Conservation (phyloP, 2,329 filamentous ascomycete genomes). For the Graphium sp. region DNA sequence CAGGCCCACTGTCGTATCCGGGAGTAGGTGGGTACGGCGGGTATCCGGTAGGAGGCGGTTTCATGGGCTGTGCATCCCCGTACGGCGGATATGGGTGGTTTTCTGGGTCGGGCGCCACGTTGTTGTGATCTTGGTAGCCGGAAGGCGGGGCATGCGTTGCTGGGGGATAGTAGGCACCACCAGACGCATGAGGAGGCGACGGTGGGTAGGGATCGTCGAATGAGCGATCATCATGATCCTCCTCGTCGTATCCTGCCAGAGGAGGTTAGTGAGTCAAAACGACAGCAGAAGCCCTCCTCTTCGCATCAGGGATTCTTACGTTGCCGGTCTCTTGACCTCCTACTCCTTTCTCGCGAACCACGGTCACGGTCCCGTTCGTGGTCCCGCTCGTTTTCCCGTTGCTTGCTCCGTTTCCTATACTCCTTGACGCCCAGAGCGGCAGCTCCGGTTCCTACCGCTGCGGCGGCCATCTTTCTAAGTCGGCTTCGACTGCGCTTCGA, state of each 20-base stretch:
- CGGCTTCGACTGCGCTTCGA: conserved; percentile 36
- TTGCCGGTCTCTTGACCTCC: conserved; percentile 16
- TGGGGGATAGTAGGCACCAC: conserved; percentile 16
- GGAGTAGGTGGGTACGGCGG: conserved; percentile 11
- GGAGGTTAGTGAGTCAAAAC: not conserved
- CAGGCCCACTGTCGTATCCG: conserved; percentile 10
- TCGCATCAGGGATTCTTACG: conserved; percentile 10
- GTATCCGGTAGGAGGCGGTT: conserved; percentile 13
- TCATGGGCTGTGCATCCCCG: conserved; percentile 5
- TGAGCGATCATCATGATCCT: conserved; percentile 15
- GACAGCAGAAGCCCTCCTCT: not conserved
- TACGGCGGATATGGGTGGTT: conserved; percentile 19
- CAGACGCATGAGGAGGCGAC: conserved; percentile 32
- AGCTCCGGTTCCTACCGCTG: conserved; percentile 36
- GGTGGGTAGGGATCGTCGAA: conserved; percentile 19
- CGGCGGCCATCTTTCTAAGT: conserved; percentile 36
- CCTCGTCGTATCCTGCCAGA: conserved; percentile 17
- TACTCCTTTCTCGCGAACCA: conserved; percentile 12
- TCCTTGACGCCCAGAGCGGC: conserved; percentile 48
- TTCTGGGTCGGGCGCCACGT: conserved; percentile 19
- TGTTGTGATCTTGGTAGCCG: conserved; percentile 14
- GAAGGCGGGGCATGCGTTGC: conserved; percentile 10
- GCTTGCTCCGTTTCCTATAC: conserved; percentile 19
- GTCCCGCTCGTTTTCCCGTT: conserved; percentile 4
- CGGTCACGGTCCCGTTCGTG: conserved; percentile 1